phyloP scores from a whole-genome alignment of 371 early-diverging fungal genomes.

The Funneliformis caledonium region DNA sequence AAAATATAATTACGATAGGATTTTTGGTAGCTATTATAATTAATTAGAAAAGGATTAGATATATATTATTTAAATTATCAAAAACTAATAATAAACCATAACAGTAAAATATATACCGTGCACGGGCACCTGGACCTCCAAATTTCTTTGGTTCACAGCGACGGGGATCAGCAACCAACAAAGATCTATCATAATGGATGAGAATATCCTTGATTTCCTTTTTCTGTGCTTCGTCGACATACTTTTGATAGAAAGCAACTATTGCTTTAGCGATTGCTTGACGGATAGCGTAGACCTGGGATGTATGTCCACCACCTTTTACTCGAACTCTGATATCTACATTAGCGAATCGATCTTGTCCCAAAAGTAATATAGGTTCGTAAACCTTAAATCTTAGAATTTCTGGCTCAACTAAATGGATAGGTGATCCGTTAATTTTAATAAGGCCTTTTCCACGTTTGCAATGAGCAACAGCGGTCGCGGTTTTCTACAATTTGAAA shows the following conservation, averaged over 20 bases:
- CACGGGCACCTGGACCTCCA: conserved; percentile 99
- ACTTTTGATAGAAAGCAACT: conserved; percentile 99
- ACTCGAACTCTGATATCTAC: conserved; percentile 98
- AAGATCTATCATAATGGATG: conserved; percentile 97
- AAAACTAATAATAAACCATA: conserved; percentile 9
- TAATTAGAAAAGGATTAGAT: not conserved
- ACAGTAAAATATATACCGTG: conserved; percentile 65
- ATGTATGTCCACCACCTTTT: conserved; percentile 97
- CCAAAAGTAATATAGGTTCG: conserved; percentile 98
- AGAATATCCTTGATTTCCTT: conserved; percentile 98
- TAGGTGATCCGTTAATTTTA: conserved; percentile 97
- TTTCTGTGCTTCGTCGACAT: conserved; percentile 99
- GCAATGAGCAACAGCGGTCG: conserved; percentile 99
- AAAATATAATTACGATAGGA: conserved; percentile 85
- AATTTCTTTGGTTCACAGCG: conserved; percentile 99
- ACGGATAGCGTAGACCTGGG: conserved; percentile 97
- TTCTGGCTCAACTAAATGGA: conserved; percentile 96
- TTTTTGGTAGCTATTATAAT: conserved; percentile 81
- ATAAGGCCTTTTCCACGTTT: conserved; percentile 97
- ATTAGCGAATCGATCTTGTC: conserved; percentile 94
- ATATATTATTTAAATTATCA: not conserved
- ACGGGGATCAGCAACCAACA: conserved; percentile 99
- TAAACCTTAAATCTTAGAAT: conserved; percentile 97
- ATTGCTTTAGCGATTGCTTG: conserved; percentile 99
- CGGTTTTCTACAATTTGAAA: conserved; percentile 86